Percentiles rank a stretch among this genome's conserved stretches.
Conservation (phyloP, 164 flowering plant genomes). For the Magnolia officinalis region DNA sequence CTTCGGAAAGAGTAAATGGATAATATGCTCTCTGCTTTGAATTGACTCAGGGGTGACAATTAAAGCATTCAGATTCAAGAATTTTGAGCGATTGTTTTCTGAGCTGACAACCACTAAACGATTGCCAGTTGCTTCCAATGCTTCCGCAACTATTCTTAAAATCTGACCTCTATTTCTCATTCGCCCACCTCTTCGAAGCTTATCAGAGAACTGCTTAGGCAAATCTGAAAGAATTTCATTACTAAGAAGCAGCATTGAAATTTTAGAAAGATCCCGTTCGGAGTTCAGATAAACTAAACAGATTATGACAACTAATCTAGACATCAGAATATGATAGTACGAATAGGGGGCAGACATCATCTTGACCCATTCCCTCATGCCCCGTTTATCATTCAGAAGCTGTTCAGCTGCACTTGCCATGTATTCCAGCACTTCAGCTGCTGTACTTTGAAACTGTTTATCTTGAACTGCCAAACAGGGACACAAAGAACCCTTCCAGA, state of each 20-base stretch:
- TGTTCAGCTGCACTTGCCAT: slow-evolving; percentile 11
- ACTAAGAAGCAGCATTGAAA: slow-evolving; percentile 18
- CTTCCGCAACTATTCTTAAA: slow-evolving; percentile 33
- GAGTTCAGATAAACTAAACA: slow-evolving; percentile 40
- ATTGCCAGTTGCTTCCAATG: slow-evolving; percentile 44
- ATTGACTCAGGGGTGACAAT: slow-evolving; percentile 26
- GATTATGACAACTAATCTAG: slow-evolving; percentile 40
- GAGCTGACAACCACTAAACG: slow-evolving; percentile 48
- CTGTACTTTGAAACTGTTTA: neutral
- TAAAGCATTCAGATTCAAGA: slow-evolving; percentile 23
- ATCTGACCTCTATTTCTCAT: neutral
- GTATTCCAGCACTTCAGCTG: slow-evolving; percentile 6
- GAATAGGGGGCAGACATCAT: slow-evolving; percentile 10
- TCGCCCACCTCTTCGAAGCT: slow-evolving; percentile 10
- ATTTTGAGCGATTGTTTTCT: neutral
- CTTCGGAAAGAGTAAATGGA: slow-evolving; percentile 39
- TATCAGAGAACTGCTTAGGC: slow-evolving; percentile 37
- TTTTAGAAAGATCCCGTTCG: slow-evolving; percentile 12
- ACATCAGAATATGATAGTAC: slow-evolving; percentile 33
- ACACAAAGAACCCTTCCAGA: slow-evolving; percentile 8
- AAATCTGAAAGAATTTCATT: slow-evolving; percentile 24
- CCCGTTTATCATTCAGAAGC: slow-evolving; percentile 21
- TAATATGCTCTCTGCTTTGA: slow-evolving; percentile 34
- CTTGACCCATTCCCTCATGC: slow-evolving; percentile 38
- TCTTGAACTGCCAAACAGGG: neutral